Base-by-base conservation (phyloP, 495 filamentous ascomycete genomes). In the Penicillium canariense region DNA sequence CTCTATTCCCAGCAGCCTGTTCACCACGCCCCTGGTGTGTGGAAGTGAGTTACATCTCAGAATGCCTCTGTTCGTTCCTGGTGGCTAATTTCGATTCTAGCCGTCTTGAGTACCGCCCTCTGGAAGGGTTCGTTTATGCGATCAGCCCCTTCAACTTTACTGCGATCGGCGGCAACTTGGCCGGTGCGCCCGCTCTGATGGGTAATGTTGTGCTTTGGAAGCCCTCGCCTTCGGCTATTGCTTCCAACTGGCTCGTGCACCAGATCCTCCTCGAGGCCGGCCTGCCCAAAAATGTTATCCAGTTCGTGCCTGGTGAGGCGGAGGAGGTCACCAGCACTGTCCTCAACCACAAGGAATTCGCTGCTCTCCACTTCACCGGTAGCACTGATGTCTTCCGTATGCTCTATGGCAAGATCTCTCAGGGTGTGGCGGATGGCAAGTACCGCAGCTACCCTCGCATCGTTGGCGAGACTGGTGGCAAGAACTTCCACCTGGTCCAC, bases 171-270 rank as follows among this genome's bases (percentile, higher is more conserved):
- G 89, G 87, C 42, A 94, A 93, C 71, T 72, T 94, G 12, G 84
- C 87, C 35, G 87, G 81, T 23, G 78, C 86, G 6, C 87, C 89
- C 7, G 89, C 89, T 5, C 74, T 94, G 56, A 80, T 94, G 75
- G 89, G 89, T 49, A 94, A 94, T 64, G 89, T 92, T 1, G 89
- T 94, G 9, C 72, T 94, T 26, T 94, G 89, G 89, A 94, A 94
- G 76, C 89, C 89, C 4, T 89, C 86, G 11, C 87, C 89, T 54
- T 85, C 77, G 1, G 87, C 89, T 11, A 84, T 92, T 52, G 83
- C 85, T 10, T 86, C 84, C 52, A 90, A 87, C 77, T 87, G 86
- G 78, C 73, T 94, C 31, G 76, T 94, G 11, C 85, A 94, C 73
- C 83, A 91, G 69, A 91, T 92, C 66, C 78, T 94, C 11, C 75